Percentiles rank a stretch among this genome's conserved stretches.
These are phyloP conservation scores for Suillus variegatus DNA, from an alignment of 768 basidiomycete genomes.

Conservation along the genomic window DNA sequence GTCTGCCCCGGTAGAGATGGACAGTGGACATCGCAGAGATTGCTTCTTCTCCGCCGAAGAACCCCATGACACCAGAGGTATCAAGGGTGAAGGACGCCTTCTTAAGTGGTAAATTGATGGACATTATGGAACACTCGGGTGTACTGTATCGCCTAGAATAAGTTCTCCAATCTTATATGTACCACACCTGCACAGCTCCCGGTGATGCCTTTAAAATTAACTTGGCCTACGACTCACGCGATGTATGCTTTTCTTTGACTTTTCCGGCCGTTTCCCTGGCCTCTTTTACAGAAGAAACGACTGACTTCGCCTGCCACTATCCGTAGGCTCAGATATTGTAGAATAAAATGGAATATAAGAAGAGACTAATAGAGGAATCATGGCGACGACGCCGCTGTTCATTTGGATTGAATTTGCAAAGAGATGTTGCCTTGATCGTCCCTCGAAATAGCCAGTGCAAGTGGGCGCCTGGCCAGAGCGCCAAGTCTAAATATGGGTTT, in stretches of 20 bases:
- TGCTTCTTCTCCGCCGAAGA: constrained; percentile 41
- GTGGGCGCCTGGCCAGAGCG: too few relatives aligned
- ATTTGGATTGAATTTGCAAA: too few relatives aligned
- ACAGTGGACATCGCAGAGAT: constrained; percentile 38
- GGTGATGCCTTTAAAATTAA: too few relatives aligned
- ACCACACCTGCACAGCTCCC: background rate
- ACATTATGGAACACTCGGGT: background rate
- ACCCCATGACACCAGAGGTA: constrained; percentile 34
- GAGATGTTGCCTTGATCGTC: too few relatives aligned
- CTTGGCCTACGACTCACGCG: too few relatives aligned
- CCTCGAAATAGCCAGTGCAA: too few relatives aligned
- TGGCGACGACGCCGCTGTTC: too few relatives aligned
- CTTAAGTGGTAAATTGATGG: constrained; percentile 12
- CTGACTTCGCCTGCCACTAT: background rate
- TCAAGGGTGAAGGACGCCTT: constrained; percentile 23
- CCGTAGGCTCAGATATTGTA: too few relatives aligned
- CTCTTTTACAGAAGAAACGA: background rate
- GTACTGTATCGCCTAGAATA: background rate
- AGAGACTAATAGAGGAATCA: too few relatives aligned
- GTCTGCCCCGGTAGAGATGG: constrained; percentile 32
- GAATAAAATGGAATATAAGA: too few relatives aligned
- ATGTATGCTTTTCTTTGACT: too few relatives aligned
- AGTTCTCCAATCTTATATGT: background rate
- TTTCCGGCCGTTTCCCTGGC: background rate
- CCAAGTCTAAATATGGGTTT: too few relatives aligned